Conservation (phyloP, 352 stramenopile genomes). For the Phytopythium litorale region DNA sequence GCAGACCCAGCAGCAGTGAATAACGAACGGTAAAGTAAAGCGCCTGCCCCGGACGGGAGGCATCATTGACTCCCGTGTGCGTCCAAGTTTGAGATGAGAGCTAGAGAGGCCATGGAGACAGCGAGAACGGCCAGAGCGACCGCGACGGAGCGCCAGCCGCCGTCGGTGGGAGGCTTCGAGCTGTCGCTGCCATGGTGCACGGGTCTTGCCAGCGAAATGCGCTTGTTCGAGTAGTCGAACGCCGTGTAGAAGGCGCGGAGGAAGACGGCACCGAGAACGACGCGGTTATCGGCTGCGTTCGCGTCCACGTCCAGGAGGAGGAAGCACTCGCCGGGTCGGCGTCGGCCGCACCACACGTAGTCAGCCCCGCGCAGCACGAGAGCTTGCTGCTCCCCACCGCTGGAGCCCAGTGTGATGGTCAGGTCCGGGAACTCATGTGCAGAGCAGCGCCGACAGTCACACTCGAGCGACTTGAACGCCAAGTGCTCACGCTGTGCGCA, state of each 20-base stretch:
- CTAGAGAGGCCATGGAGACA: background rate
- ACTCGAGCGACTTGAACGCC: constrained; percentile 1
- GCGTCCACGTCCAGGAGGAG: background rate
- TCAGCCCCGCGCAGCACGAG: background rate
- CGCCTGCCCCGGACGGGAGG: background rate
- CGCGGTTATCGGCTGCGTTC: background rate
- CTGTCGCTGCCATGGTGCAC: background rate
- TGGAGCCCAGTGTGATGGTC: background rate
- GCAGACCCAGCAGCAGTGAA: constrained; percentile 8
- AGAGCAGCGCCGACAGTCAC: background rate
- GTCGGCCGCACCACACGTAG: constrained; percentile 1
- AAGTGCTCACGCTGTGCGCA: background rate
- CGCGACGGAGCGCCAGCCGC: background rate
- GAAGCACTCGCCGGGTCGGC: background rate
- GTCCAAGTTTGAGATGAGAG: background rate
- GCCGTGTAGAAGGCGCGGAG: constrained; percentile 2
- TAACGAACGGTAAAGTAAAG: background rate
- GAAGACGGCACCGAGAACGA: constrained; percentile 2
- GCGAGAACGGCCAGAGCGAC: background rate
- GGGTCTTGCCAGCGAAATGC: background rate
- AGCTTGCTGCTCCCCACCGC: background rate
- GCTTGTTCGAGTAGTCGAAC: constrained; percentile 3
- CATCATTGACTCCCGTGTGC: background rate
- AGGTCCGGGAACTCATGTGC: background rate
- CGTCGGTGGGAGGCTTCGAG: background rate